Percentiles rank a stretch among this genome's conserved stretches.
These are phyloP conservation scores for Actinomortierella wolfii DNA, from an alignment of 371 early-diverging fungal genomes.

Conservation along the genomic window DNA sequence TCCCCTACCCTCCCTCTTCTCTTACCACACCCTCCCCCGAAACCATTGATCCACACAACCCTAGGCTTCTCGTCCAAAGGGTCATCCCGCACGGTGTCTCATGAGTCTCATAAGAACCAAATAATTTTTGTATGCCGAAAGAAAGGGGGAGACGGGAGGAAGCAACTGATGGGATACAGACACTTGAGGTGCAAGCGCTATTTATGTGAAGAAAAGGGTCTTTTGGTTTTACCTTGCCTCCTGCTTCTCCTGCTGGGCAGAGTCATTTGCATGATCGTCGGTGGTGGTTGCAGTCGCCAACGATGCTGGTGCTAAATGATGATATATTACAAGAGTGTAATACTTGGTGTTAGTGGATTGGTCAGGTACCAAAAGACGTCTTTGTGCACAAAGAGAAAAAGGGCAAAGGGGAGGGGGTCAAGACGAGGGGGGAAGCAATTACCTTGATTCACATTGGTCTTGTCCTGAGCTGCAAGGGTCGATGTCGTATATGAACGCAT, in stretches of 20 bases:
- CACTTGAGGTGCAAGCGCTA: background rate
- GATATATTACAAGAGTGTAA: background rate
- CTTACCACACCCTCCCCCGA: too few species aligned
- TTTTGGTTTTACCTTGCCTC: constrained; percentile 24
- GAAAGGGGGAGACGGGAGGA: background rate
- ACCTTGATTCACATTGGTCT: constrained; percentile 42
- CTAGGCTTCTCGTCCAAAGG: too few species aligned
- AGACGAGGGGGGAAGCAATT: background rate
- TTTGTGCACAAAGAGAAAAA: background rate
- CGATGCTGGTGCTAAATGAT: constrained; percentile 26
- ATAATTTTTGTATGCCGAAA: background rate
- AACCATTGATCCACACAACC: background rate
- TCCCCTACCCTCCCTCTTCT: background rate
- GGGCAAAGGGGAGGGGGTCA: background rate
- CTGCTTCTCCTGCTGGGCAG: constrained; percentile 23
- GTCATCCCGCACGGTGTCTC: too few species aligned
- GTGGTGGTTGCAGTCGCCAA: constrained; percentile 17
- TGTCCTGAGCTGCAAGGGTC: constrained; percentile 21
- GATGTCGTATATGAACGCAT: constrained; percentile 8
- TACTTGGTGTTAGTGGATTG: too few species aligned
- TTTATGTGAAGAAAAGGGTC: background rate
- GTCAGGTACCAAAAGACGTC: background rate
- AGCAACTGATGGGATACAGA: background rate
- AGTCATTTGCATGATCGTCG: constrained; percentile 23
- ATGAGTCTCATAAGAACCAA: background rate